Evolutionary conservation across 2,329 filamentous ascomycete genomes (phyloP), one percentile per base, ranked within the genome.

Genomic region (Alternaria sp.): DNA sequence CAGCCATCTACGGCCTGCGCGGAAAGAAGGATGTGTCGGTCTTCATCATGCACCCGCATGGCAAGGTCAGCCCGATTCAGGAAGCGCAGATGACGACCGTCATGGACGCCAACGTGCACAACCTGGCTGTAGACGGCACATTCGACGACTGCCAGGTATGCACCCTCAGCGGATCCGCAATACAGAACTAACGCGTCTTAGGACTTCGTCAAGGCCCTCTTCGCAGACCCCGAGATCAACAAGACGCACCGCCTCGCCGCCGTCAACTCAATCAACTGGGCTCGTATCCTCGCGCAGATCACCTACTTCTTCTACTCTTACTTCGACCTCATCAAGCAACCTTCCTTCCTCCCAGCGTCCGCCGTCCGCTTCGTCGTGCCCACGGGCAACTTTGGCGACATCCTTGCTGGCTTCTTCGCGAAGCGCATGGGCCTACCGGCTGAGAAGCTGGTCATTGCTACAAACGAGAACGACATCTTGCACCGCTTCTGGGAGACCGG

Each of bases 11-110:
- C 75, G 95, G 95, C 57, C 85, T 99, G 55, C 85, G 94, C 51
- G 93, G 94, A 55, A 98, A 98, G 88, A 94, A 96, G 81, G 95
- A 99, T 84, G 92, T 97, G 16, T 96, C 93, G 0, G 92, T 98
- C 54, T 95, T 96, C 82, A 98, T 99, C 76, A 86, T 98, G 72
- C 91, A 94, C 79, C 95, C 95, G 26, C 92, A 95, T 79, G 94
- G 93, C 63, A 91, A 93, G 68, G 91, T 98, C 64, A 93, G 90
- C 76, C 92, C 93, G 14, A 91, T 98, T 58, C 95, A 98, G 79
- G 93, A 98, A 80, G 91, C 92, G 5, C 95, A 98, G 82, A 98
- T 98, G 95, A 97, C 94, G 0, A 97, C 94, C 0, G 91, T 95
- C 28, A 83, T 93, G 41, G 95, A 98, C 77, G 82, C 86, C 60